Evolutionary conservation across 768 basidiomycete genomes (phyloP).

Genomic region (Termitomyces sp.): DNA sequence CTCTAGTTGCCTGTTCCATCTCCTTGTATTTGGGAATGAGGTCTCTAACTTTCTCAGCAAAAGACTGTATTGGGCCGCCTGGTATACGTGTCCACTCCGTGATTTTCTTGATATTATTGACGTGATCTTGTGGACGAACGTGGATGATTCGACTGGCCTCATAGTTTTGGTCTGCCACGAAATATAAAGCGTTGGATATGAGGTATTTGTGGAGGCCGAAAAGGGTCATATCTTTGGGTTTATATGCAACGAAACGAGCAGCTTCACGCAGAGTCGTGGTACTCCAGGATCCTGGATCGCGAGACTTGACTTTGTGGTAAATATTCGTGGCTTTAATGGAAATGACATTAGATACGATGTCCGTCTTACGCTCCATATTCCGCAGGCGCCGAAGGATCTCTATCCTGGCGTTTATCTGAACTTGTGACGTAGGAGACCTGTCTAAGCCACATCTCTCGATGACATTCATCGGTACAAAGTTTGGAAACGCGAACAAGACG

Average conservation of each 20-base stretch:
- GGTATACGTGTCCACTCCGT: conserved; percentile 38
- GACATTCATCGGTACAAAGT: conserved; percentile 43
- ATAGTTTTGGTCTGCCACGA: conserved; percentile 46
- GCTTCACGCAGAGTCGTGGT: conserved; percentile 51
- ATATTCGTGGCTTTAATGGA: conserved; percentile 25
- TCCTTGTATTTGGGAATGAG: conserved; percentile 33
- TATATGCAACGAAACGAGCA: conserved; percentile 34
- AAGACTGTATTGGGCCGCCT: conserved; percentile 38
- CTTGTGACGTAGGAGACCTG: conserved; percentile 20
- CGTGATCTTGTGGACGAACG: conserved; percentile 58
- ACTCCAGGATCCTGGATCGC: conserved; percentile 47
- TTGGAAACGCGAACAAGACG: conserved; percentile 55
- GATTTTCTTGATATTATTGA: conserved; percentile 46
- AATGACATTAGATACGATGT: conserved; percentile 30
- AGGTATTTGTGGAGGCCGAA: conserved; percentile 63
- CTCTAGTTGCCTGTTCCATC: conserved; percentile 23
- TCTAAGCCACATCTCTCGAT: conserved; percentile 42
- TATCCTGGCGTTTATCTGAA: conserved; percentile 55
- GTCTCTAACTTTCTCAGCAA: conserved; percentile 43
- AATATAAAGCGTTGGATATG: conserved; percentile 48
- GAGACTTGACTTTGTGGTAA: conserved; percentile 42
- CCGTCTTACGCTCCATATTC: conserved; percentile 42
- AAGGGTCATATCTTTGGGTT: conserved; percentile 27
- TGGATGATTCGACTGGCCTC: conserved; percentile 45
- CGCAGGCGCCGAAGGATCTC: conserved; percentile 59